Conservation (phyloP, 2,329 filamentous ascomycete species). For the Alternaria dauci region DNA sequence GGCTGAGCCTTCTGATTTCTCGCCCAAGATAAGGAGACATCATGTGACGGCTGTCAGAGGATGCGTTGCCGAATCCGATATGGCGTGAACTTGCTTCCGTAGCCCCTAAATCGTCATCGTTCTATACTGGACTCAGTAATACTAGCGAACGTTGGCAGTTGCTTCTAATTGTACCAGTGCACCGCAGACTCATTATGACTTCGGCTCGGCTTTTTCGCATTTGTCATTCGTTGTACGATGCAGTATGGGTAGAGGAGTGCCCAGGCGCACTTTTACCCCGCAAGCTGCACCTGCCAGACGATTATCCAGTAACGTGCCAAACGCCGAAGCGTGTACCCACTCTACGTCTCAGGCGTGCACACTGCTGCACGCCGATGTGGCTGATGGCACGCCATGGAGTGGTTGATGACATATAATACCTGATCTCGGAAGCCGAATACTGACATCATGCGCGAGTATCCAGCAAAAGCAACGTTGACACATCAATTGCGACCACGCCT, state of each 20-base stretch:
- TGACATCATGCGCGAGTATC: neutral
- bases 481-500: neutral
- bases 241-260: neutral
- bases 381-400: neutral
- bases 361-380: neutral
- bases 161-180: neutral
- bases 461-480: neutral
- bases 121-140: neutral
- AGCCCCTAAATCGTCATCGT: neutral
- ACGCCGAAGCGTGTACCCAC: neutral
- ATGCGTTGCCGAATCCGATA: neutral
- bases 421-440: neutral
- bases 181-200: accelerated
- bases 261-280: neutral
- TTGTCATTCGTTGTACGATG: neutral
- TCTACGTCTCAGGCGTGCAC: neutral
- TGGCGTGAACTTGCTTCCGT: neutral
- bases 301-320: neutral
- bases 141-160: accelerated
- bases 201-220: accelerated
- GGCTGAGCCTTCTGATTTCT: neutral
- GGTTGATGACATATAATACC: neutral
- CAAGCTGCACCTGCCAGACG: neutral
- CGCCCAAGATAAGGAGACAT: neutral
- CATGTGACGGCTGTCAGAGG: neutral